A percentile compares a stretch with the other conserved stretches of the same genome.
Evolutionary conservation across 805 yeast genomes (phyloP).

Genomic region (Nakazawaea anatomiae): DNA sequence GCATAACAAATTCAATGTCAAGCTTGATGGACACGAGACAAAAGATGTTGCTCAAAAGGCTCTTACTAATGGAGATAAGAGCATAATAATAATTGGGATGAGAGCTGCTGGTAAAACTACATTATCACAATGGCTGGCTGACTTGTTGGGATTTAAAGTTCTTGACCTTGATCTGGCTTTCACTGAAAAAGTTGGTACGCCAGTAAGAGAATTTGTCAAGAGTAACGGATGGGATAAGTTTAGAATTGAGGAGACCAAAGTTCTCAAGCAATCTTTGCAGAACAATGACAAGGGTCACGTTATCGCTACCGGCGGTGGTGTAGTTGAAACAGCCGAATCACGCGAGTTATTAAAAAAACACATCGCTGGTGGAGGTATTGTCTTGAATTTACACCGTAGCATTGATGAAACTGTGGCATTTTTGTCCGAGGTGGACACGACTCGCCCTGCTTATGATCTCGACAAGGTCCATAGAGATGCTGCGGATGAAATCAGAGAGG

Average conservation of each 20-base stretch:
- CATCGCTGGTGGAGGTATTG: conserved; percentile 60
- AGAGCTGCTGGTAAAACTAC: conserved; percentile 96
- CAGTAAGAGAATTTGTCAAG: conserved; percentile 57
- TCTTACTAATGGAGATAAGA: conserved; percentile 37
- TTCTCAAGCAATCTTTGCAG: conserved; percentile 45
- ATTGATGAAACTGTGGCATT: conserved; percentile 73
- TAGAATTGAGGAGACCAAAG: conserved; percentile 57
- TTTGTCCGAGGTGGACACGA: conserved; percentile 62
- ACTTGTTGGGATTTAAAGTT: conserved; percentile 57
- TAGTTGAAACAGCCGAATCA: conserved; percentile 73
- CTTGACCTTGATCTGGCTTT: conserved; percentile 74
- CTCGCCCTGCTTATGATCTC: conserved; percentile 71
- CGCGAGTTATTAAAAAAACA: conserved; percentile 57
- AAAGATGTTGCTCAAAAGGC: conserved; percentile 16
- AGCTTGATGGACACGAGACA: conserved; percentile 68
- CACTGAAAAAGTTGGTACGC: conserved; percentile 44
- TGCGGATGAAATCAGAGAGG: conserved; percentile 68
- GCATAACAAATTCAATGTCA: conserved; percentile 58
- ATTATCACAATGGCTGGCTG: conserved; percentile 73
- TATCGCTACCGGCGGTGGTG: conserved; percentile 94
- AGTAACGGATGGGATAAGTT: conserved; percentile 83
- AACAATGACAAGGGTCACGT: conserved; percentile 46
- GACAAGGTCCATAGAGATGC: conserved; percentile 8
- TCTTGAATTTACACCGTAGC: conserved; percentile 86
- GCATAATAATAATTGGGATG: conserved; percentile 89